Percentiles rank a stretch among this genome's conserved stretches.
Evolutionary conservation across 2,329 filamentous ascomycete species (phyloP).

Genomic region (Aspergillus fructus): DNA sequence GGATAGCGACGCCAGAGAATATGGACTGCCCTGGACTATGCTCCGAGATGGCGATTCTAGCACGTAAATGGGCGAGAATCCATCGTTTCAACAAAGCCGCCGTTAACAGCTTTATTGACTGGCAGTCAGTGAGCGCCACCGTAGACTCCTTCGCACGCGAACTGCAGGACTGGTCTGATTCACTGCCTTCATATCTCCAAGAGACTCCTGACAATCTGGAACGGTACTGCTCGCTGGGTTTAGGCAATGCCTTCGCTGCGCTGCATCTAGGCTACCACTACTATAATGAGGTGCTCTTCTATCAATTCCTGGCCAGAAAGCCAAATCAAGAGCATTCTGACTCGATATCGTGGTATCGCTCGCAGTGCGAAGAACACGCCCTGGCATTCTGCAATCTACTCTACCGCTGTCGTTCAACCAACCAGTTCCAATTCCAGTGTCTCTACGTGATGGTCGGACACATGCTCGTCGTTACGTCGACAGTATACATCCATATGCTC

Average conservation of each 20-base stretch:
- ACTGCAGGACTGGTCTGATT: background rate
- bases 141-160: background rate
- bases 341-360: constrained; percentile 31
- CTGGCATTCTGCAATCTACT: constrained; percentile 43
- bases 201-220: constrained; percentile 43
- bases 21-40: background rate
- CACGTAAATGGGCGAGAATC: background rate
- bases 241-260: constrained; percentile 46
- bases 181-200: constrained; percentile 24
- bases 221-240: constrained; percentile 36
- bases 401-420: constrained; percentile 28
- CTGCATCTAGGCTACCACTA: constrained; percentile 51
- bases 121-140: constrained; percentile 7
- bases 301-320: constrained; percentile 41
- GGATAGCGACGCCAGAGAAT: too few relatives aligned
- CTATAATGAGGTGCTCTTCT: constrained; percentile 49
- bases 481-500: constrained; percentile 48
- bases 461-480: constrained; percentile 49
- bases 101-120: constrained; percentile 38
- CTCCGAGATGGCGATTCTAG: constrained; percentile 1
- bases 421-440: constrained; percentile 34
- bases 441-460: constrained; percentile 49
- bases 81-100: constrained; percentile 16
- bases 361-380: constrained; percentile 44
- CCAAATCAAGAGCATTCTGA: background rate